A percentile compares a stretch with the other conserved stretches of the same genome.
These are phyloP conservation scores for Fusarium sp. DNA, from an alignment of 2,329 filamentous ascomycete species.

Conservation along the genomic window DNA sequence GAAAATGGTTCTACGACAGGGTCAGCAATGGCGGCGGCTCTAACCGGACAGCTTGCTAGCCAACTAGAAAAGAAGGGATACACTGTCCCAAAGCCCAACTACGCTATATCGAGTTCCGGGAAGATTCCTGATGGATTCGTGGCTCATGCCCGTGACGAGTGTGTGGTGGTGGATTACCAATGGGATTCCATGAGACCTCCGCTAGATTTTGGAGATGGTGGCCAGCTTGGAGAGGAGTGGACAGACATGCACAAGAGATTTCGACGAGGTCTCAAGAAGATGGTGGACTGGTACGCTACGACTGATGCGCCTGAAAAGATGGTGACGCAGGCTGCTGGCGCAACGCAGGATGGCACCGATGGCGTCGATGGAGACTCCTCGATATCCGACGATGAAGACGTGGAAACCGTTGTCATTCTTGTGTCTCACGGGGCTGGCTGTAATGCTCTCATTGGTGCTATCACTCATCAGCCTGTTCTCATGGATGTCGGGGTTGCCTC, in stretches of 20 bases:
- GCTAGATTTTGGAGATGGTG: conserved; percentile 88
- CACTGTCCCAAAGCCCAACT: conserved; percentile 82
- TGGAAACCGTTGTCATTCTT: conserved; percentile 85
- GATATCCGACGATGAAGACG: conserved; percentile 69
- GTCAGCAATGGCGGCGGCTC: conserved; percentile 54
- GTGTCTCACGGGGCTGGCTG: conserved; percentile 97
- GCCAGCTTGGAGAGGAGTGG: conserved; percentile 94
- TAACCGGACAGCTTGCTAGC: conserved; percentile 52
- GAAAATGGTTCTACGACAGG: conserved; percentile 50
- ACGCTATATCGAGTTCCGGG: conserved; percentile 84
- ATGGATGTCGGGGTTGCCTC: conserved; percentile 93
- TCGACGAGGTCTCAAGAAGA: conserved; percentile 80
- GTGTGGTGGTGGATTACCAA: conserved; percentile 89
- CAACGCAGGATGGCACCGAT: conserved; percentile 51
- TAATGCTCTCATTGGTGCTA: conserved; percentile 92
- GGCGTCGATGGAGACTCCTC: conserved; percentile 55
- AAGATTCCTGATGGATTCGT: conserved; percentile 91
- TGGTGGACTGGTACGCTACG: conserved; percentile 86
- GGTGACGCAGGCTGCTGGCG: conserved; percentile 57
- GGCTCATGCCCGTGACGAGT: conserved; percentile 89
- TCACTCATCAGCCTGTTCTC: conserved; percentile 92
- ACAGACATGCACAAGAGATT: conserved; percentile 94
- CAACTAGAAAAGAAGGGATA: conserved; percentile 67
- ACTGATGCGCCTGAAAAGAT: conserved; percentile 67
- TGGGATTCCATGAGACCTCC: conserved; percentile 93